These are phyloP conservation scores for Trichoderma cornu-damae DNA, from an alignment of 2,329 filamentous ascomycete species.

Conservation along the genomic window DNA sequence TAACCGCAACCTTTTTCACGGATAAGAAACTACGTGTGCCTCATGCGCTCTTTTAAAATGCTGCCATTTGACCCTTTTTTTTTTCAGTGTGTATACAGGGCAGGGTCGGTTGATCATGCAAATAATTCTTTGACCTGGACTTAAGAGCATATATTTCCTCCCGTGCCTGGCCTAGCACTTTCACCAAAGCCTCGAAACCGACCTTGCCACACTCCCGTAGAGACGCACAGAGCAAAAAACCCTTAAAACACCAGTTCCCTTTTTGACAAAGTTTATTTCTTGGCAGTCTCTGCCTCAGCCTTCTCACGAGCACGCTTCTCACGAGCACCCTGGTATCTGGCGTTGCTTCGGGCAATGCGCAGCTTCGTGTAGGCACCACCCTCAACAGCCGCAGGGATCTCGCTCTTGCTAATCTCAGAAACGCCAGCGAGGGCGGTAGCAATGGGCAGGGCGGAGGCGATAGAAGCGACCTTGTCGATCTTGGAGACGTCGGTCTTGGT, in stretches of 20 bases:
- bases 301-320: conserved; percentile 92
- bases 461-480: conserved; percentile 51
- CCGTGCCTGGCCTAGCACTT: conserved; percentile 33
- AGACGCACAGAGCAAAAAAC: conserved; percentile 40
- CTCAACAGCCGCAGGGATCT: conserved; percentile 68
- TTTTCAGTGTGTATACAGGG: conserved; percentile 33
- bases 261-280: conserved; percentile 63
- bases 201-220: conserved; percentile 35
- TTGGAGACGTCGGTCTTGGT: conserved; percentile 74
- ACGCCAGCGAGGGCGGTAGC: conserved; percentile 59
- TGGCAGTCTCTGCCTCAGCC: conserved; percentile 74
- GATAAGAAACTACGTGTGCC: conserved; percentile 12
- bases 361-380: conserved; percentile 84
- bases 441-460: conserved; percentile 63
- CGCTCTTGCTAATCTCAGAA: conserved; percentile 74
- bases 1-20: conserved; percentile 18
- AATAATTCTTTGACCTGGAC: conserved; percentile 40
- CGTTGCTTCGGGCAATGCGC: conserved; percentile 77
- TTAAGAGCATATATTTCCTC: conserved; percentile 37
- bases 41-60: conserved; percentile 20
- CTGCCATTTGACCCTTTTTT: conserved; percentile 30
- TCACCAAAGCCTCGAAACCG: conserved; percentile 35
- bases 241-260: conserved; percentile 40
- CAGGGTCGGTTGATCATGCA: conserved; percentile 38
- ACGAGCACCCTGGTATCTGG: conserved; percentile 73